Evolutionary conservation across 2,329 filamentous ascomycete genomes (phyloP).

Genomic region (Cordyceps tenuipes): DNA sequence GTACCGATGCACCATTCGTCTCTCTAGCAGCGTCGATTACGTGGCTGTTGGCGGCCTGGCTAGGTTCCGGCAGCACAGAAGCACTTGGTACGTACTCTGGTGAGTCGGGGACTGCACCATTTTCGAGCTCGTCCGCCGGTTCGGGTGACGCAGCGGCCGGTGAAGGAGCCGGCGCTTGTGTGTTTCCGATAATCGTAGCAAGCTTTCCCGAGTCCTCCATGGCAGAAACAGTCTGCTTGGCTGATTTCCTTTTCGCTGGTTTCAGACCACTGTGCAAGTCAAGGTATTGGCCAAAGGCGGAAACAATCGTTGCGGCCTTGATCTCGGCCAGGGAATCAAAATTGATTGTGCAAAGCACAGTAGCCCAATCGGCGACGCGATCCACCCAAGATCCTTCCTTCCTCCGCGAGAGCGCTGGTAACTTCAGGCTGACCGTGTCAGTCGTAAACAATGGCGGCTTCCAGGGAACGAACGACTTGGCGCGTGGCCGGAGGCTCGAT

Average conservation of each 20-base stretch:
- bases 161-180: not conserved
- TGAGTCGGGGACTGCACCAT: not conserved
- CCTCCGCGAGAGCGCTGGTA: slow-evolving; percentile 9
- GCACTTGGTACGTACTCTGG: slow-evolving; percentile 11
- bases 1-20: slow-evolving; percentile 15
- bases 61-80: not conserved
- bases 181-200: slow-evolving; percentile 7
- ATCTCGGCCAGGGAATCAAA: slow-evolving; percentile 16
- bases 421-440: not conserved
- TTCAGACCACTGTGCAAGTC: slow-evolving; percentile 23
- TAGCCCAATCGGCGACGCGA: slow-evolving; percentile 5
- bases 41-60: slow-evolving; percentile 7
- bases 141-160: not conserved
- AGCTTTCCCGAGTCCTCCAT: slow-evolving; percentile 20
- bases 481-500: not conserved
- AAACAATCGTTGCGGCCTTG: slow-evolving; percentile 17
- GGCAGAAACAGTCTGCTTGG: slow-evolving; percentile 23
- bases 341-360: slow-evolving; percentile 18
- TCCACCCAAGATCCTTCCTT: slow-evolving; percentile 11
- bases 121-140: not conserved
- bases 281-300: slow-evolving; percentile 25
- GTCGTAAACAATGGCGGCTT: slow-evolving; percentile 20
- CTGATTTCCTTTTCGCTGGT: slow-evolving; percentile 21
- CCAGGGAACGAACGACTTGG: slow-evolving; percentile 16
- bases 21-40: not conserved